Evolutionary conservation across 768 basidiomycete species (phyloP).

Genomic region (Boletales sp.): DNA sequence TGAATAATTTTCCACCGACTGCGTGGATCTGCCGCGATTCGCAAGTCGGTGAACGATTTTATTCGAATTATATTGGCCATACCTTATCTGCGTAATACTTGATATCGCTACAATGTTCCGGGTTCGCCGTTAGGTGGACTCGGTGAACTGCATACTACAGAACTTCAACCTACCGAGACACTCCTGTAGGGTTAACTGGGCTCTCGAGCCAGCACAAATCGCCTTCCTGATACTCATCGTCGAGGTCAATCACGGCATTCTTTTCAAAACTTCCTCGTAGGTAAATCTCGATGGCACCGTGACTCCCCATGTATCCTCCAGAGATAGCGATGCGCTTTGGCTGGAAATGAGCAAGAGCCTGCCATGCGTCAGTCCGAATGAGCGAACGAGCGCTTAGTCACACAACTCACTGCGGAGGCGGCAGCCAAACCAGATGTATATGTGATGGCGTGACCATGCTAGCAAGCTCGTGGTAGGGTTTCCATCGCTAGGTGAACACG

Average conservation of each 20-base stretch:
- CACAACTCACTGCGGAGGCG: slow-evolving; percentile 55
- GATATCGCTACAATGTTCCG: slow-evolving; percentile 53
- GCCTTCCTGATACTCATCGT: slow-evolving; percentile 68
- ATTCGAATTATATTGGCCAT: background rate
- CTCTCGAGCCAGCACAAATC: slow-evolving; percentile 88
- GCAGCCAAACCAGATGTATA: slow-evolving; percentile 80
- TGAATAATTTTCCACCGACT: slow-evolving; percentile 65
- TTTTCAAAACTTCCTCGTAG: slow-evolving; percentile 34
- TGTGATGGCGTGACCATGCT: slow-evolving; percentile 72
- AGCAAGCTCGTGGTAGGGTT: slow-evolving; percentile 4
- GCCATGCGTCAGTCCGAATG: background rate
- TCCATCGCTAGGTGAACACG: background rate
- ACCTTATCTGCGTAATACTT: slow-evolving; percentile 80
- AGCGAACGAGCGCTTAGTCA: background rate
- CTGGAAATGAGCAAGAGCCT: slow-evolving; percentile 65
- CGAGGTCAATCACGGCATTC: slow-evolving; percentile 55
- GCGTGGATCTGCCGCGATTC: slow-evolving; percentile 52
- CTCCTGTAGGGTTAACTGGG: slow-evolving; percentile 84
- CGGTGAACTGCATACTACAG: background rate
- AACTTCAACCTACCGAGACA: slow-evolving; percentile 50
- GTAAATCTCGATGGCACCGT: slow-evolving; percentile 64
- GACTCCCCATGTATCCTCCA: slow-evolving; percentile 75
- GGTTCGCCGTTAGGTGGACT: slow-evolving; percentile 1
- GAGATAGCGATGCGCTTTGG: slow-evolving; percentile 80
- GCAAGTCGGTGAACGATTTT: background rate